Base-by-base conservation (phyloP, 1,284 basidiomycete species). In the Microbotryum saponariae region DNA sequence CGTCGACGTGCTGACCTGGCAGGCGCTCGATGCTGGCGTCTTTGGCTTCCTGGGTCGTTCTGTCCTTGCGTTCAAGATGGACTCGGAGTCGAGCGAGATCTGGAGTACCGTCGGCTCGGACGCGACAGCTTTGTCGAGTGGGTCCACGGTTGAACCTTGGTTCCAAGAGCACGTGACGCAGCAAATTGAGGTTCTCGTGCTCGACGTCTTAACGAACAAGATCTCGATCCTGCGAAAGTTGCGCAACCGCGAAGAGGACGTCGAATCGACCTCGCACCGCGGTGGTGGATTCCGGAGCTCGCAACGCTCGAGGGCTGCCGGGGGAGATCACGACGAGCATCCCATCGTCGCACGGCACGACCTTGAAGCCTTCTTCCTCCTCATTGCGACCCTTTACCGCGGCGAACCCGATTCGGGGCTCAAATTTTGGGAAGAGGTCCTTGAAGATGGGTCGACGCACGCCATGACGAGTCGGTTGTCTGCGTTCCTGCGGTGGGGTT, bases 231-330 rank as follows among this genome's bases (percentile, higher is more conserved):
- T 96, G n/a, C 83, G 89, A 50, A 90, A 89, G 73, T 85, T 96
- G 73, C 90, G 91, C 73, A 89, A 92, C 71, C 79, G 86, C 48
- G 91, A 96, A 73, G 92, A 96, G 75, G 92, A 96, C 73, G 76
- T 86, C 29, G 79, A 86, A 27, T 51, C 65, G 49, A 61, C 62
- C 9, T 66, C 71, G 23, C 72, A 54, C 67, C 75, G 59, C 81
- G 81, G 59, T 82, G 81, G 64, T 68, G 81, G 64, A 67, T 51
- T 71, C 78, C 20, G 74, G 78, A 23, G 72, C 78, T 56, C 75
- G 63, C 47, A 42, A 10, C 37, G 37, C 37, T 42, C 37, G 37
- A 42, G 37, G 12, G 37, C 16, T 6, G 54, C 23, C 37, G 42
- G 57, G 33, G 53, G 31, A 54, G 45, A 20, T 33, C 48, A 18